Percentiles rank a stretch among this genome's conserved stretches.
Conservation (phyloP, 1,284 basidiomycete genomes). For the Testicularia cyperi region DNA sequence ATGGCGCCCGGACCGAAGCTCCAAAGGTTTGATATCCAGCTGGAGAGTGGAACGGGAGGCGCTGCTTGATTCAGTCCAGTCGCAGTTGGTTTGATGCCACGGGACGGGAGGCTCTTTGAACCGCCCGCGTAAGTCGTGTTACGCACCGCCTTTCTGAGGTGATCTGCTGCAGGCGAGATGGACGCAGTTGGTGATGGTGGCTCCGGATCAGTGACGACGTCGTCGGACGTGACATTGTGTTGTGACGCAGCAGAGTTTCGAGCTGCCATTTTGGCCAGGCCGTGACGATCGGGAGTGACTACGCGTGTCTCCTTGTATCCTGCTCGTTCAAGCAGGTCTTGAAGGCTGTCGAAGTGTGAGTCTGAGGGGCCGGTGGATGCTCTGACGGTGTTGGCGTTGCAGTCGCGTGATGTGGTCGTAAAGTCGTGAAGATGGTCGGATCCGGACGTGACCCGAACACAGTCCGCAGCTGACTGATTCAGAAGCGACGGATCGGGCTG, state of each 20-base stretch:
- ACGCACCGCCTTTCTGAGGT: conserved; percentile 16
- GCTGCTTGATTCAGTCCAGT: conserved; percentile 5
- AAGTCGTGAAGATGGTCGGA: too few species aligned
- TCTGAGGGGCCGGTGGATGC: too few species aligned
- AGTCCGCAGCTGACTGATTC: too few species aligned
- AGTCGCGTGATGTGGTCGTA: too few species aligned
- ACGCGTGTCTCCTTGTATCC: conserved; percentile 58
- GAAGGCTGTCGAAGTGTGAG: conserved; percentile 50
- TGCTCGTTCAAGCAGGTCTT: conserved; percentile 52
- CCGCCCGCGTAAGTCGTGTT: conserved; percentile 1
- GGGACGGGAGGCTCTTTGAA: conserved; percentile 28
- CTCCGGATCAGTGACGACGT: conserved; percentile 30
- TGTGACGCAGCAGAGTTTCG: conserved; percentile 18
- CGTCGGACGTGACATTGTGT: conserved; percentile 10
- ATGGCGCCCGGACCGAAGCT: conserved; percentile 26
- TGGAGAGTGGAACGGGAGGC: conserved; percentile 4
- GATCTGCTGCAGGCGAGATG: conserved; percentile 17
- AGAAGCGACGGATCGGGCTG: too few species aligned
- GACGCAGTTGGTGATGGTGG: too few species aligned
- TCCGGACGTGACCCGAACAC: too few species aligned
- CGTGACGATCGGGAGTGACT: conserved; percentile 42
- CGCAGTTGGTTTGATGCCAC: conserved; percentile 4
- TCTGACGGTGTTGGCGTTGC: too few species aligned
- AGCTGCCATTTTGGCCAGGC: conserved; percentile 25
- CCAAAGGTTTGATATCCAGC: conserved; percentile 32